Base-by-base conservation (phyloP, 2,329 filamentous ascomycete species). In the Colletotrichum brevisporum region DNA sequence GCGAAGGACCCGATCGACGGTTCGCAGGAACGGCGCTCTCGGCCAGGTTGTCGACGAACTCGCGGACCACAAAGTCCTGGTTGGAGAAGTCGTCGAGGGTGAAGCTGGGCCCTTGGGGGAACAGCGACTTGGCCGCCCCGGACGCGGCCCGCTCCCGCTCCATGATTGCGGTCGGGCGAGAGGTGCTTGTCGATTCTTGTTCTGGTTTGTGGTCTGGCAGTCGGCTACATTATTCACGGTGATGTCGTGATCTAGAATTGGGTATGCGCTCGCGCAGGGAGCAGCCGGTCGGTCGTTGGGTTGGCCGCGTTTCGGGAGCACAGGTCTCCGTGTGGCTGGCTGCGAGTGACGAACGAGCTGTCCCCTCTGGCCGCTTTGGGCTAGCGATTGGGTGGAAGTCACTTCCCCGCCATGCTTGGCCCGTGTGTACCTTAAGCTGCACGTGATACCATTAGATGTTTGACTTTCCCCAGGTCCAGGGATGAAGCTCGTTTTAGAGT, bases 31-130 rank as follows among this genome's bases (percentile, higher is more conserved):
- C 88, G 24, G 94, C 93, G 74, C 87, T 92, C 72, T 98, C 95
- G 58, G 95, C 96, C 67, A 99, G 90, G 59, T 91, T 90, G 79
- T 99, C 97, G 75, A 99, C 91, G 78, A 99, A 99, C 83, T 99
- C 96, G 77, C 97, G 94, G 73, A 98, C 95, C 72, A 98, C 98
- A 77, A 98, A 99, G 82, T 98, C 96, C 76, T 93, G 93, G 78
- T 87, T 93, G 66, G 93, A 93, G 81, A 95, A 94, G 82, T 95
- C 94, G 52, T 97, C 94, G 70, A 98, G 86, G 10, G 90, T 94
- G 83, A 98, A 98, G 79, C 88, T 92, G 70, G 94, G 93, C 47
- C 91, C 93, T 79, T 90, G 90, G 66, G 92, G 91, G 78, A 93
- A 95, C 77, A 95, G 86, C 73, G 90, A 86, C 82, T 90, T 88